phyloP scores from a whole-genome alignment of 75 land plant genomes.

The Selaginella moellendorffii region DNA sequence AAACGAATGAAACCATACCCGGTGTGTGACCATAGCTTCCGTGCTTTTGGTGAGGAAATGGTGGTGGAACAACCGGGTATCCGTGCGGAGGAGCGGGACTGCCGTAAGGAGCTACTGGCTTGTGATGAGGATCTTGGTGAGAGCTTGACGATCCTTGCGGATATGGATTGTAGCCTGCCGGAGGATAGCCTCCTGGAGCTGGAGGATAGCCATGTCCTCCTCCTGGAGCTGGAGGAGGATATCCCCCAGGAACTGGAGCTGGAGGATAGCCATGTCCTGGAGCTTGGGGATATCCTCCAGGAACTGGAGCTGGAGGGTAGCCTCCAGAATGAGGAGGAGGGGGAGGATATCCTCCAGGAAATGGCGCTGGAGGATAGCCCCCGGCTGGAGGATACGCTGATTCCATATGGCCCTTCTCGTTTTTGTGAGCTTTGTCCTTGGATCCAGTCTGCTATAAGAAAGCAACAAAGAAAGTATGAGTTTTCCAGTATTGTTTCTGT shows the following conservation, averaged over 20 bases:
- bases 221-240: too few relatives aligned
- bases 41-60: neutral
- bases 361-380: neutral
- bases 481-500: neutral
- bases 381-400: neutral
- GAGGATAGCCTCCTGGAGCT: too few relatives aligned
- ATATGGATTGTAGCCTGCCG: too few relatives aligned
- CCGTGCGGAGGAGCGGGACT: neutral
- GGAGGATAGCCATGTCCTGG: too few relatives aligned
- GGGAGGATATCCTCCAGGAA: slow-evolving; percentile 4
- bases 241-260: too few relatives aligned
- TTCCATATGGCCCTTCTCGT: neutral
- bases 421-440: neutral
- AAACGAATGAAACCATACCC: neutral
- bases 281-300: too few relatives aligned
- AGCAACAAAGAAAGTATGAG: neutral
- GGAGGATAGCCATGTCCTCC: neutral
- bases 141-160: too few relatives aligned
- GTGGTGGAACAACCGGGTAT: neutral
- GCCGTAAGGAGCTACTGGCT: too few relatives aligned
- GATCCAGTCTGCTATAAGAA: neutral
- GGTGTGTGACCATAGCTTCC: neutral
- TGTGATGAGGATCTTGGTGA: too few relatives aligned
- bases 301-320: slow-evolving; percentile 4
- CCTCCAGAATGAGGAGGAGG: neutral